Conservation (phyloP, 352 stramenopile species). For the Labyrinthula sp. region DNA sequence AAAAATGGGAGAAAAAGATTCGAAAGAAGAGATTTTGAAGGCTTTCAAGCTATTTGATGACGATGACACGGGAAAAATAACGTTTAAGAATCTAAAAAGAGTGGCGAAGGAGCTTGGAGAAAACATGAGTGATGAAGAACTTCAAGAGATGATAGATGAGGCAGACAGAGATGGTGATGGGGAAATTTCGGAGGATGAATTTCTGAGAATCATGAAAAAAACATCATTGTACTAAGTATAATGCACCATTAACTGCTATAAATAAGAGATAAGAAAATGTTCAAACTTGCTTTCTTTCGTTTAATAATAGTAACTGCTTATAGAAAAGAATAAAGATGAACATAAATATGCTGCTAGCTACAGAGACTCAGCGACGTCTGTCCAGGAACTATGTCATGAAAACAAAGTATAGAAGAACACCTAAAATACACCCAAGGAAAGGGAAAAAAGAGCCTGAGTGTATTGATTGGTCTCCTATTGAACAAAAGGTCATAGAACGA, state of each 20-base stretch:
- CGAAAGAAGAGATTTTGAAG: constrained; percentile 76
- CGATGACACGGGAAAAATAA: constrained; percentile 87
- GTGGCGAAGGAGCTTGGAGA: constrained; percentile 93
- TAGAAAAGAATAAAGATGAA: too few species aligned
- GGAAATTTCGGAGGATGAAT: constrained; percentile 88
- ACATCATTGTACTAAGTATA: constrained; percentile 17
- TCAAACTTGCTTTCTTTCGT: too few species aligned
- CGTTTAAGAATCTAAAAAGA: constrained; percentile 82
- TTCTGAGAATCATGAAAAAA: constrained; percentile 95
- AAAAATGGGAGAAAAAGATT: constrained; percentile 69
- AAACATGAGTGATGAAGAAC: constrained; percentile 92
- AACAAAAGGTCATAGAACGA: too few species aligned
- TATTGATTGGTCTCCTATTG: too few species aligned
- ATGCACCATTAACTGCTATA: background rate
- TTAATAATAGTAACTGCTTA: too few species aligned
- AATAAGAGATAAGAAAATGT: too few species aligned
- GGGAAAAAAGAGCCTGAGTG: too few species aligned
- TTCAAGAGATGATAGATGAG: constrained; percentile 96
- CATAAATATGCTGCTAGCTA: too few species aligned
- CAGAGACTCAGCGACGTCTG: too few species aligned
- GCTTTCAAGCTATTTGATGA: constrained; percentile 90
- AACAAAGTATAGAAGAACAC: too few species aligned
- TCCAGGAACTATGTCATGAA: too few species aligned
- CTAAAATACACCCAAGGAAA: too few species aligned
- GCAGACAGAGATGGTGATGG: constrained; percentile 78